These are phyloP conservation scores for Gynandropsis gynandra DNA, from an alignment of 345 rosid species.

Conservation along the genomic window DNA sequence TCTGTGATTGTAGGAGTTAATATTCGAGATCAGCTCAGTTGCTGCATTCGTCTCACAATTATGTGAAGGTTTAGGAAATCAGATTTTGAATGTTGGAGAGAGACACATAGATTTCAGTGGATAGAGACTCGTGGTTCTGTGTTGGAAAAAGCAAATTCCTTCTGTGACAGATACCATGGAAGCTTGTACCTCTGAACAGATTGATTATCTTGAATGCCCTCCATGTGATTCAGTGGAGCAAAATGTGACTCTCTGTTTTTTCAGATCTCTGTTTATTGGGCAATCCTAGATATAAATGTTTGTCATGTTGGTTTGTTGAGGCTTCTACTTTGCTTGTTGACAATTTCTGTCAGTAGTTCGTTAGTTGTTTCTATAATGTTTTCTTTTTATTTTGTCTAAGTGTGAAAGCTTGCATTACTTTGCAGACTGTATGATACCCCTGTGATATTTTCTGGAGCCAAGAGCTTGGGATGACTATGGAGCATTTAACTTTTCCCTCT, in stretches of 20 bases:
- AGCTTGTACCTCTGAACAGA: too few species aligned
- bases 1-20: neutral
- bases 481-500: slow-evolving; percentile 34
- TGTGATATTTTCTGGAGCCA: slow-evolving; percentile 15
- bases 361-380: neutral
- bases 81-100: too few species aligned
- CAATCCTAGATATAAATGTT: neutral
- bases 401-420: slow-evolving; percentile 7
- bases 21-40: neutral
- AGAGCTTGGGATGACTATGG: slow-evolving; percentile 38
- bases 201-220: too few species aligned
- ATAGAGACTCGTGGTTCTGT: too few species aligned
- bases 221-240: too few species aligned
- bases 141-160: too few species aligned
- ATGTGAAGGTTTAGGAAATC: too few species aligned
- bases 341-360: neutral
- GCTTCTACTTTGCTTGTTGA: neutral
- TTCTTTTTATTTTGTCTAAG: slow-evolving; percentile 4
- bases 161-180: too few species aligned
- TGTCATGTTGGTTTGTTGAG: neutral
- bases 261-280: too few species aligned
- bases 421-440: slow-evolving; percentile 24
- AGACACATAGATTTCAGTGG: too few species aligned
- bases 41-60: neutral
- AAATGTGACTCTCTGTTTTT: too few species aligned